Percentiles rank a stretch among this genome's conserved stretches.
phyloP scores from a whole-genome alignment of 1,139 yeast species.

The Saccharomyces hybrid region DNA sequence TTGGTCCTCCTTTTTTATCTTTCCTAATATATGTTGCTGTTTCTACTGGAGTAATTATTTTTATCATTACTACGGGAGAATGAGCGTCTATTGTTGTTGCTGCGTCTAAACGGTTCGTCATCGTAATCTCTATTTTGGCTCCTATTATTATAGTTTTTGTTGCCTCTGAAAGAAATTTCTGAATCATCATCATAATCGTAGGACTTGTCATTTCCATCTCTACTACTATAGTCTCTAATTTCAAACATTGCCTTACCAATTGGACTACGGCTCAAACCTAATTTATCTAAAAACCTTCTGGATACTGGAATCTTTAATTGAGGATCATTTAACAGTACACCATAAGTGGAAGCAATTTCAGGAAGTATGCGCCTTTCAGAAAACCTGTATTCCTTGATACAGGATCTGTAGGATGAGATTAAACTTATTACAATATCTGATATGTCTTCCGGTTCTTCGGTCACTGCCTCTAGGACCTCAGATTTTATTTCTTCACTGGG shows the following conservation, averaged over 20 bases:
- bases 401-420: slow-evolving; percentile 25
- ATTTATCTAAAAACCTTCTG: slow-evolving; percentile 13
- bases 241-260: slow-evolving; percentile 17
- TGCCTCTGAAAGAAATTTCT: neutral
- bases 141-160: neutral
- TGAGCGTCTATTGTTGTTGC: neutral
- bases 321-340: slow-evolving; percentile 20
- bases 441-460: slow-evolving; percentile 24
- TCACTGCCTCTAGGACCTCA: slow-evolving; percentile 23
- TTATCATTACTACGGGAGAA: neutral
- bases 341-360: slow-evolving; percentile 23
- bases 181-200: neutral
- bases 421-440: slow-evolving; percentile 22
- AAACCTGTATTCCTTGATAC: slow-evolving; percentile 21
- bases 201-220: neutral
- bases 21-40: neutral
- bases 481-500: slow-evolving; percentile 20
- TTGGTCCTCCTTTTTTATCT: neutral
- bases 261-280: slow-evolving; percentile 18
- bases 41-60: neutral
- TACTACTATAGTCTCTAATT: neutral
- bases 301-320: slow-evolving; percentile 17
- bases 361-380: slow-evolving; percentile 14
- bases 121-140: neutral
- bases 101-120: slow-evolving; percentile 31